Conservation (phyloP, 2,329 filamentous ascomycete genomes). For the Pyrenophora tritici-repentis region DNA sequence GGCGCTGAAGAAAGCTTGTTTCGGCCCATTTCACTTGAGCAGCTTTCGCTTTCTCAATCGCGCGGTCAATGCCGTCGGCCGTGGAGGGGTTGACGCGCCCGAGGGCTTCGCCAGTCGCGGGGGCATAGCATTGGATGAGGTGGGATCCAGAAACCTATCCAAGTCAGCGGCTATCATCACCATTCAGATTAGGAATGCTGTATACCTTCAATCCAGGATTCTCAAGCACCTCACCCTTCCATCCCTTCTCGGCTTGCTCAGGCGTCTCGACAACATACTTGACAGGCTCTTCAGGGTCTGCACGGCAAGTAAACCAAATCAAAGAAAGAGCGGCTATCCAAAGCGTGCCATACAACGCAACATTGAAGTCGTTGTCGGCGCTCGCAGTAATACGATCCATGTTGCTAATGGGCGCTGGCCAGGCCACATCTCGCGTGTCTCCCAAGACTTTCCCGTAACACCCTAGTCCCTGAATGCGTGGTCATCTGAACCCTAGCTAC, state of each 20-base stretch:
- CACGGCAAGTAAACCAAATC: conserved; percentile 34
- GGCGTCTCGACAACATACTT: conserved; percentile 67
- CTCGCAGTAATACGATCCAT: conserved; percentile 35
- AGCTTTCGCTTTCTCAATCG: conserved; percentile 71
- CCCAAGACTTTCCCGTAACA: conserved; percentile 2
- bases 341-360: conserved; percentile 23
- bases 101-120: conserved; percentile 84
- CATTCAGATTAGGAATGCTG: not conserved
- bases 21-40: conserved; percentile 79
- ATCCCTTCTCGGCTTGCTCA: conserved; percentile 60
- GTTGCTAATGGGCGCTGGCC: conserved; percentile 5
- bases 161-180: conserved; percentile 8
- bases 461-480: conserved; percentile 21
- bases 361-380: conserved; percentile 30
- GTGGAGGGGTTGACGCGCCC: conserved; percentile 79
- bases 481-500: conserved; percentile 18
- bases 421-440: conserved; percentile 10
- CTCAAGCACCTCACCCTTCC: conserved; percentile 62
- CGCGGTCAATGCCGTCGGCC: conserved; percentile 75
- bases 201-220: conserved; percentile 64
- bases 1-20: conserved; percentile 77
- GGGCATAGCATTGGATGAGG: conserved; percentile 82
- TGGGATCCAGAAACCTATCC: conserved; percentile 63
- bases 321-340: conserved; percentile 30
- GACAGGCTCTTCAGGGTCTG: conserved; percentile 52